phyloP scores from a whole-genome alignment of 2,329 filamentous ascomycete species.

The Hypocrella siamensis region DNA sequence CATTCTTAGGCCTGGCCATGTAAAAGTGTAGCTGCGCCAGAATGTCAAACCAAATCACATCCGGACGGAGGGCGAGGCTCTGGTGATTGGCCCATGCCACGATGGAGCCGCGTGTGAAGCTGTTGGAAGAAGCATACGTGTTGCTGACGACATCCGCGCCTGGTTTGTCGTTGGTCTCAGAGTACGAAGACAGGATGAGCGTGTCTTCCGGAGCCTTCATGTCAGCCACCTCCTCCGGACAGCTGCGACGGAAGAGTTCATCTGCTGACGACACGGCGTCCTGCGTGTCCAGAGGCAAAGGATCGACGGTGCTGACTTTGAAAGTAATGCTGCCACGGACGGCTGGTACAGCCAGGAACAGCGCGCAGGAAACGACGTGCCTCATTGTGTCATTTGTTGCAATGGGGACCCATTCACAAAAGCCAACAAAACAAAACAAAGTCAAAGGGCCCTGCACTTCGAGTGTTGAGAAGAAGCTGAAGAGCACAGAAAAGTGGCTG shows the following conservation, averaged over 20 bases:
- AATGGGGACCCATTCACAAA: too few relatives aligned
- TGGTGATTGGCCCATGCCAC: constrained; percentile 34
- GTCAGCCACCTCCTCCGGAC: constrained; percentile 15
- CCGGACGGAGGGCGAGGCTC: constrained; percentile 32
- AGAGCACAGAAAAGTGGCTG: too few relatives aligned
- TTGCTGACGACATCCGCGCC: constrained; percentile 6
- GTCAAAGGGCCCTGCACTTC: too few relatives aligned
- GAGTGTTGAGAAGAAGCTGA: too few relatives aligned
- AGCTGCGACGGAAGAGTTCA: constrained; percentile 16
- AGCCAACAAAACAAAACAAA: constrained; percentile 1
- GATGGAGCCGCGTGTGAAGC: constrained; percentile 27
- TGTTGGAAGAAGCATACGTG: constrained; percentile 17
- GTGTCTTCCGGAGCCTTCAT: constrained; percentile 8
- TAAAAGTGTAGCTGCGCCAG: constrained; percentile 34
- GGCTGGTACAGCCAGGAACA: constrained; percentile 3
- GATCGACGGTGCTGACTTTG: constrained; percentile 10
- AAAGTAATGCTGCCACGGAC: constrained; percentile 8
- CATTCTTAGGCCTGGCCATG: constrained; percentile 27
- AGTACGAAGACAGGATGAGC: constrained; percentile 15
- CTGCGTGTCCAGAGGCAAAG: constrained; percentile 10
- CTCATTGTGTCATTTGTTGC: too few relatives aligned
- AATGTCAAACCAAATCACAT: constrained; percentile 40
- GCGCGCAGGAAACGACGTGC: neutral
- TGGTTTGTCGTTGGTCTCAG: constrained; percentile 5
- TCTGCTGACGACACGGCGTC: constrained; percentile 11